These are phyloP conservation scores for Oryza punctata DNA, from an alignment of 176 grass and related monocot genomes.

Conservation along the genomic window DNA sequence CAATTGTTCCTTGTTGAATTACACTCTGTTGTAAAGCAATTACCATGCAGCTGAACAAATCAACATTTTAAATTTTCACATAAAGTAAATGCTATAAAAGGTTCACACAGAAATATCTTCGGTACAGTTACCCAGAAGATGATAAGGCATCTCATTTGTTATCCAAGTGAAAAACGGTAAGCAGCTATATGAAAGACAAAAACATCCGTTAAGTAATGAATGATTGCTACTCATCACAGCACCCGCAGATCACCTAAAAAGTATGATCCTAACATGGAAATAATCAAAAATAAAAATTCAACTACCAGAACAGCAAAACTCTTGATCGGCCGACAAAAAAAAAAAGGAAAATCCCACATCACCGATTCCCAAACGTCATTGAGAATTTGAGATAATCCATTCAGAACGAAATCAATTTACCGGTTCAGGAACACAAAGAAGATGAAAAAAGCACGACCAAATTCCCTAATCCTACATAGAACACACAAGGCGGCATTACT, in stretches of 20 bases:
- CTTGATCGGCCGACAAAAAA: neutral
- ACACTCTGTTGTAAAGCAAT: constrained; percentile 1
- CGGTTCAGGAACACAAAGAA: neutral
- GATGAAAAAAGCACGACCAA: neutral
- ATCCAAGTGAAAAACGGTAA: constrained; percentile 12
- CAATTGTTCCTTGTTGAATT: neutral
- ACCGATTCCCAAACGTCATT: neutral
- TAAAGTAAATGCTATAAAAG: neutral
- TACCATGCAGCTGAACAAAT: neutral
- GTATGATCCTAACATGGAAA: constrained; percentile 43
- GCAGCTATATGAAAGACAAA: constrained; percentile 12
- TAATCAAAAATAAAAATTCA: constrained; percentile 28
- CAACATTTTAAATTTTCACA: neutral
- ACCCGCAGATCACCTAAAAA: constrained; percentile 14
- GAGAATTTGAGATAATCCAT: neutral
- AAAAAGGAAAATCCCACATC: neutral
- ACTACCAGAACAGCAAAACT: constrained; percentile 30
- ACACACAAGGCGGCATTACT: neutral
- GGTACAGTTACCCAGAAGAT: neutral
- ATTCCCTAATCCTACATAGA: neutral
- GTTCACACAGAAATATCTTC: neutral
- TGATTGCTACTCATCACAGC: constrained; percentile 36
- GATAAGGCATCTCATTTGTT: neutral
- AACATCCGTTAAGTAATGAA: constrained; percentile 27
- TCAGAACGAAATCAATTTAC: neutral